Base-by-base conservation (phyloP, 805 yeast species). In the Metschnikowia aberdeeniae region DNA sequence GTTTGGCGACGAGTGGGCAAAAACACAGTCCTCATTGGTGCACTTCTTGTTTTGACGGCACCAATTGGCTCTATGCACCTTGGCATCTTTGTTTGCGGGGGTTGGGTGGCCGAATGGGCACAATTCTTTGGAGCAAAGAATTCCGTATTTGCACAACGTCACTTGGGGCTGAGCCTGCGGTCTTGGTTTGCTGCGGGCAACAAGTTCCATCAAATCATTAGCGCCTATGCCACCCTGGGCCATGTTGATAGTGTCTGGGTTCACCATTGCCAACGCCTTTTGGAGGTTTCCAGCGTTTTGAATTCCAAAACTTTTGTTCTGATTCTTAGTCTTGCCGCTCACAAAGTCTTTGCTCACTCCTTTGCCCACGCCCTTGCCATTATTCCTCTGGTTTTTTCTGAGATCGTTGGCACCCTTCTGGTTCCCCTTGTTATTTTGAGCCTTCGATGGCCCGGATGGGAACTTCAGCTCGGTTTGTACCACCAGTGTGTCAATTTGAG, bases 71-170 rank as follows among this genome's bases (percentile, higher is more conserved):
- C 76, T 75, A 12, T 77, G 69, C 34, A 89, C 87, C 55, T 81
- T 80, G 26, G 89, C 89, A 50, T 77, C 81, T 50, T 75, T 78
- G 66, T 85, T 87, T 13, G 88, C 85, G 1, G 95, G 93, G 0
- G 96, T 87, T 36, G 97, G 96, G 61, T 89, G 97, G 22, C 89
- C 96, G 68, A 83, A 88, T 26, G 89, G 88, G 70, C 97, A 89
- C 50, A 79, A 67, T 50, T 81, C 88, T 58, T 86, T 86, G 20
- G 86, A 72, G 66, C 97, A 89, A 33, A 79, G 63, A 20, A 75
- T 71, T 40, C 92, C 93, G 64, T 79, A 89, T 61, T 85, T 86
- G 70, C 97, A 89, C 31, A 84, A 58, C 32, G 72, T 62, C 52
- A 68, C 72, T 19, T 70, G 59, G 44, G 68, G 68, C 42, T 70